Base-by-base conservation (phyloP, 176 grass and related monocot species). In the Bolboschoenus planiculmis region DNA sequence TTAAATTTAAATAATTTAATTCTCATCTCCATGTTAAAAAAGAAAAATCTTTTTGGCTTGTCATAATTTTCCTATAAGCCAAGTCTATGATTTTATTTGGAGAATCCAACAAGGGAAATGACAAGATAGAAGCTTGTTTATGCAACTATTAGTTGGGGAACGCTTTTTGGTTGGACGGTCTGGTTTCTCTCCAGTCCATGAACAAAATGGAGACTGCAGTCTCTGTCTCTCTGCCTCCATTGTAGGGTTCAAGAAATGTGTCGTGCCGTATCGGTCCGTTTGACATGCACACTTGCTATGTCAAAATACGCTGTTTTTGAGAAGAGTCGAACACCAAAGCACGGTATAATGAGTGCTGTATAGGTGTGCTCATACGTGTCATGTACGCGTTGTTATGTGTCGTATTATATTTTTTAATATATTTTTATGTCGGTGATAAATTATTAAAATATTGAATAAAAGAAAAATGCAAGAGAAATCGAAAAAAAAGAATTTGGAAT, bases 111-210 rank as follows among this genome's bases (percentile, higher is more conserved):
- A 75, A 30, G 1, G 44, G 23, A 75, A 75, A 75, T 75, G 71
- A 75, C 71, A 50, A 74, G n/a, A 47, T 48, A 74, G 23, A 74
- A 74, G 70, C 11, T 47, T 48, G 70, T 73, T 48, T 74, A 47
- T 74, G 39, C 42, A 14, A 47, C 37, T 44, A 72, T 72, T 72
- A 72, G 67, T 42, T 44, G 67, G 67, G n/a, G 5, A 72, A 72
- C 44, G 10, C n/a, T 71, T 4, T 65, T 31, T 5, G 33, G 16
- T 37, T 36, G 36, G 7, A 10, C 16, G 4, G 65, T 70, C 31
- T 23, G 33, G 29, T 70, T 42, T 53, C 65, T 42, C 65, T 70
- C 65, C 65, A 40, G 35, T 70, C 7, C 23, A 5, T 70, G 35
- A 70, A 42, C 2, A 21, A 70, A 70, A 70, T 21, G 10, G 65